Evolutionary conservation across 2,329 filamentous ascomycete species (phyloP).

Genomic region (Colletotrichum aenigma): DNA sequence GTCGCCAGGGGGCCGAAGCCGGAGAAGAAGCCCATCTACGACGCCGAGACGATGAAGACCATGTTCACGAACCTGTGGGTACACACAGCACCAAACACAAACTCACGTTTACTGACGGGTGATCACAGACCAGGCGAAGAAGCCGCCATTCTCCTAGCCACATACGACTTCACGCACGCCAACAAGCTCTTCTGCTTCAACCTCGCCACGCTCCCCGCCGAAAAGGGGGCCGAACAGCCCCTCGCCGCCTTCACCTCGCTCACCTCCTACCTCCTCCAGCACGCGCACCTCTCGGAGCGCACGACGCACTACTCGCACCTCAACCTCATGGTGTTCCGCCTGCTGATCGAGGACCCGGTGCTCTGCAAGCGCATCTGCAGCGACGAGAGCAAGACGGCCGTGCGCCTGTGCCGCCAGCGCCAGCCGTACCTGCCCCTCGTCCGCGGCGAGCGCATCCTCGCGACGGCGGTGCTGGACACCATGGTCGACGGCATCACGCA

Average conservation of each 20-base stretch:
- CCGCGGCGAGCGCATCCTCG: conserved; percentile 73
- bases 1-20: conserved; percentile 73
- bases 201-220: conserved; percentile 68
- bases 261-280: conserved; percentile 90
- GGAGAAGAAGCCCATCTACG: conserved; percentile 64
- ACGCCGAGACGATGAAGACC: conserved; percentile 80
- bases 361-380: conserved; percentile 85
- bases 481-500: conserved; percentile 93
- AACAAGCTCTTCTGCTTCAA: conserved; percentile 96
- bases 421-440: conserved; percentile 83
- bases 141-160: conserved; percentile 79
- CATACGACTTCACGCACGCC: conserved; percentile 91
- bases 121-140: conserved; percentile 73
- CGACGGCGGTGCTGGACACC: conserved; percentile 80
- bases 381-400: conserved; percentile 73
- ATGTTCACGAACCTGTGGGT: conserved; percentile 81
- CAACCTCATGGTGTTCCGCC: conserved; percentile 82
- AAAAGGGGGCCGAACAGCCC: conserved; percentile 72
- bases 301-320: conserved; percentile 84
- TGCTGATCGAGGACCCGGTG: conserved; percentile 83
- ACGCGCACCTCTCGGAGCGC: conserved; percentile 83
- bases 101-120: conserved; percentile 13
- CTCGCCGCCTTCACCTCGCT: conserved; percentile 85
- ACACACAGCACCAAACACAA: neutral
- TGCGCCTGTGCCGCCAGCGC: conserved; percentile 88